Evolutionary conservation across 1,284 basidiomycete genomes (phyloP).

Genomic region (Fomitopsis schrenkii): DNA sequence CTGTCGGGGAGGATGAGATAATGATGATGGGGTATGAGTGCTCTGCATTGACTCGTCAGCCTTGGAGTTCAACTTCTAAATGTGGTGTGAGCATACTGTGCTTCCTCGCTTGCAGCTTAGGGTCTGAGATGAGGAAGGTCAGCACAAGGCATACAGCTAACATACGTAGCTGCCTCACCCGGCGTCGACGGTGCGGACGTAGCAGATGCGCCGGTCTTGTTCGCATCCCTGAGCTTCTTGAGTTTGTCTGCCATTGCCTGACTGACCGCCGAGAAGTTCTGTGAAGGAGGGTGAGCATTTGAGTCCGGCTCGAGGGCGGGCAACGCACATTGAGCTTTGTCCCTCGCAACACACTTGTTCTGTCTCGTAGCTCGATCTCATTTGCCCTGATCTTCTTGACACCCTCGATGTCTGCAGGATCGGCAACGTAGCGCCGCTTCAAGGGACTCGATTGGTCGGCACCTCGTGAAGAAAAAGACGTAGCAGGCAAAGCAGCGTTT

Average conservation of each 20-base stretch:
- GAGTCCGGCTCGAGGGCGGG: too few species aligned
- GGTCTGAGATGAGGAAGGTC: conserved; percentile 30
- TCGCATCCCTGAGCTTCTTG: conserved; percentile 68
- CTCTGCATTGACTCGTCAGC: conserved; percentile 29
- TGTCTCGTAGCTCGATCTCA: conserved; percentile 72
- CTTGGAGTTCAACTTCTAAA: neutral
- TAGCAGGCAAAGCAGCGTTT: conserved; percentile 28
- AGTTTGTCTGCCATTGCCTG: conserved; percentile 64
- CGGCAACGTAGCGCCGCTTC: conserved; percentile 78
- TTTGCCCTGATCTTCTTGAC: conserved; percentile 78
- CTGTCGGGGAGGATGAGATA: conserved; percentile 93
- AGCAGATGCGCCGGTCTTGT: conserved; percentile 42
- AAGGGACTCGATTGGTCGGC: conserved; percentile 42
- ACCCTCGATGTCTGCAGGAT: conserved; percentile 73
- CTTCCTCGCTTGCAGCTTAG: conserved; percentile 57
- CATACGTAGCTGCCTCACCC: conserved; percentile 24
- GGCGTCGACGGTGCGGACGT: conserved; percentile 31
- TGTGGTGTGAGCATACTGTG: conserved; percentile 48
- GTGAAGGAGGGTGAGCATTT: neutral
- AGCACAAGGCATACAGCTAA: neutral
- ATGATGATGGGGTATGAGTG: conserved; percentile 90
- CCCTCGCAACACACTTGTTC: conserved; percentile 74
- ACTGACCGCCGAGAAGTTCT: conserved; percentile 74
- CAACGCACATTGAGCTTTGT: conserved; percentile 65
- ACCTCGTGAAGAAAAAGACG: conserved; percentile 31